Base-by-base conservation (phyloP, 495 filamentous ascomycete species). In the Hypoxylon perforatum region DNA sequence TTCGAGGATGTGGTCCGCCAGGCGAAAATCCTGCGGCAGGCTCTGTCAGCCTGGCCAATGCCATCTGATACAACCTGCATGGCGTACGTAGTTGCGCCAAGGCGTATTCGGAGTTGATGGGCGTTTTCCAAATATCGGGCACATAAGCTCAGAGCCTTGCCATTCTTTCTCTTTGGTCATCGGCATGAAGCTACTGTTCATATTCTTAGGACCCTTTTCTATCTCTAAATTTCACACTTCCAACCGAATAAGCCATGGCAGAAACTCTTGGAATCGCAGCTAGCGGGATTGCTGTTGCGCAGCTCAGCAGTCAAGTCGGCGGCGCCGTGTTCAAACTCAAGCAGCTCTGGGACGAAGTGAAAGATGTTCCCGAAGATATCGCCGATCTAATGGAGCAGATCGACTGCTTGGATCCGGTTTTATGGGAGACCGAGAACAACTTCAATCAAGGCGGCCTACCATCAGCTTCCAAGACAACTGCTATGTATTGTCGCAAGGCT, bases 231-330 rank as follows among this genome's bases (percentile, higher is more conserved):
- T 14, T 14, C 11, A 8, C 36, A 39, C 15, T 35, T 5, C 12
- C 15, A 7, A 3, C 36, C 11, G 4, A 39, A 39, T 12, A 35
- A 30, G 1, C 12, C 18, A 78, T 78, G 75, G 75, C 76, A 0
- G 78, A 80, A 57, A 51, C 54, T 0, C 58, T 80, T 11, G 69
- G 73, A 23, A 44, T 70, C 18, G 72, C 74, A 18, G 74, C 77
- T n/a, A 80, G 77, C 49, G 77, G 70, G 7, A 77, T 80, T 38
- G 66, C 72, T 7, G 67, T 81, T 15, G 59, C 54, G 0, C 70
- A 75, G 22, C 55, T 77, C 1, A 64, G 65, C 6, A 22, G 52
- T 3, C 66, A 77, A 54, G 55, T 81, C 7, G 72, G 72, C 5
- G 42, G 49, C 11, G 62, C 69, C 19, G 57, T 80, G 23, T 44